Base-by-base conservation (phyloP, 2,329 filamentous ascomycete species). In the Trichoderma endophyticum region DNA sequence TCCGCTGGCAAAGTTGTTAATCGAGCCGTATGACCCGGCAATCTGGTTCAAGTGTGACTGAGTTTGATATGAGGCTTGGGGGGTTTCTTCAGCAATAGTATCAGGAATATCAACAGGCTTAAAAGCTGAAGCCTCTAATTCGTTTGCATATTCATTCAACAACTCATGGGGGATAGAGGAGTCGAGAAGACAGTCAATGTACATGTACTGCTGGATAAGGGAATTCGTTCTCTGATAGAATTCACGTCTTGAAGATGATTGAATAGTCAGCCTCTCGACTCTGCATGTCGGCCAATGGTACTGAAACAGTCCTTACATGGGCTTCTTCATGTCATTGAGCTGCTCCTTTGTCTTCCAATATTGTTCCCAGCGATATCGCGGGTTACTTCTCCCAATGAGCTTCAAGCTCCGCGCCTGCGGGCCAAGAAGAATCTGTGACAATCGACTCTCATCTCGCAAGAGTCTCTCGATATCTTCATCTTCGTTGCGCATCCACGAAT, bases 141-240 rank as follows among this genome's bases (percentile, higher is more conserved):
- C 85, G 74, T 91, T 80, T 43, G 82, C 91, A 81, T 97, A 98
- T 81, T 98, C 95, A 78, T 97, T 95, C 72, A 98, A 90, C 59
- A 98, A 85, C 77, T 95, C 91, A 78, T 97, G 95, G 2, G 95
- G 95, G n/a, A 97, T 88, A 34, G 93, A 95, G 9, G 94, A 97
- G 82, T 97, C 94, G 73, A 98, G 87, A 71, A 98, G 85, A 67
- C 92, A 89, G 82, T 98, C 95, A 77, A 98, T 97, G 80, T 97
- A 98, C 74, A 97, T 86, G 80, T 98, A 98, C 80, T 97, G 92
- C 80, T 96, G 93, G 72, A 98, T 90, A 57, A 98, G 86, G 76
- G 91, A 90, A 82, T 98, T 98, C 79, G 91, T 95, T 57, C 93
- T 90, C 84, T 97, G 91, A 79, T 98, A 97, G 83, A 97, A 98